Evolutionary conservation across 2,329 filamentous ascomycete genomes (phyloP).

Genomic region (Nemania diffusa): DNA sequence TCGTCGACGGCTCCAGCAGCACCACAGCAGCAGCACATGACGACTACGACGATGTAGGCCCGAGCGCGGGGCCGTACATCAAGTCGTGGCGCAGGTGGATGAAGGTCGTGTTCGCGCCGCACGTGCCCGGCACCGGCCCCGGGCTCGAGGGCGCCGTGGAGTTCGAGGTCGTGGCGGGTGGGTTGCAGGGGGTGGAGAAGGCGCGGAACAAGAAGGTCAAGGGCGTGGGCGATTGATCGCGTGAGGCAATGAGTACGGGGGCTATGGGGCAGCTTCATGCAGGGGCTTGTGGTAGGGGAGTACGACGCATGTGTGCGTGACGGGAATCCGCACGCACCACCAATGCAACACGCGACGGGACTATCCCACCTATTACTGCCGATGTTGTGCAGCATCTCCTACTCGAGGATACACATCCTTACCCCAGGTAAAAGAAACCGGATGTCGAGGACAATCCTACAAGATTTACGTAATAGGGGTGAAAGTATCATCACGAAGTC

Average conservation of each 20-base stretch:
- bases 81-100: slow-evolving; percentile 78
- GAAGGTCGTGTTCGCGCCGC: slow-evolving; percentile 90
- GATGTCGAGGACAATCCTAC: not conserved
- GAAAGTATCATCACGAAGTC: not conserved
- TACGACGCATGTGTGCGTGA: not conserved
- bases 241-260: not conserved
- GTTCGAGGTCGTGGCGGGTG: slow-evolving; percentile 79
- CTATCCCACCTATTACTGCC: not conserved
- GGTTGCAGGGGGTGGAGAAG: slow-evolving; percentile 57
- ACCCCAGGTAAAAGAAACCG: not conserved
- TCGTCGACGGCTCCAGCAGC: slow-evolving; percentile 44
- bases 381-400: not conserved
- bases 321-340: not conserved
- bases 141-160: slow-evolving; percentile 66
- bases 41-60: slow-evolving; percentile 53
- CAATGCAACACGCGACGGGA: not conserved
- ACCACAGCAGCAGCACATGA: slow-evolving; percentile 43
- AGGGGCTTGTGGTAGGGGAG: not conserved
- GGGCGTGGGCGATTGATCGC: slow-evolving; percentile 8
- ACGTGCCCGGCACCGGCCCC: slow-evolving; percentile 66
- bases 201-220: slow-evolving; percentile 37
- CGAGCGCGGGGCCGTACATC: slow-evolving; percentile 56
- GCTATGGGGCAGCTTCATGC: not conserved
- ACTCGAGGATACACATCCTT: not conserved
- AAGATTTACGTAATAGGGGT: not conserved